Evolutionary conservation across 1,139 yeast species (phyloP), one percentile per base, ranked within the genome.

Genomic region (Magnusiomyces suaveolens): DNA sequence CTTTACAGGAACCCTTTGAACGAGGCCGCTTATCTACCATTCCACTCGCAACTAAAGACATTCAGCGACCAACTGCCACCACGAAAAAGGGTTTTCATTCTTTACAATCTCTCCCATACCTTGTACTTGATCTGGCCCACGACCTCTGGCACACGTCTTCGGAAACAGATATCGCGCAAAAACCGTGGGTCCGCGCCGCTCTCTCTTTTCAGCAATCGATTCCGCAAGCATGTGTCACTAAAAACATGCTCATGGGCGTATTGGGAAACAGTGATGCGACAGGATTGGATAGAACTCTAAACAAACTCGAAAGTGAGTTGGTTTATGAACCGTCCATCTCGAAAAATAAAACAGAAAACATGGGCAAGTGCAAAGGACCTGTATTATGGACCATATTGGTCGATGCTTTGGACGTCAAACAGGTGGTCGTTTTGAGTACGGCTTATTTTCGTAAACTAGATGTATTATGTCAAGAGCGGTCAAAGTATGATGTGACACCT

Each of bases 351-450:
- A n/a, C n/a, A n/a, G n/a, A n/a, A n/a, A n/a, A n/a, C n/a, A n/a
- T n/a, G n/a, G n/a, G n/a, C n/a, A n/a, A n/a, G 36, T 8, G 36
- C 32, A 21, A 43, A 23, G 47, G 32, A 20, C 29, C 20, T n/a
- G 43, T 33, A 10, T 6, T 47, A 18, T 47, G 50, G 50, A 36
- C n/a, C 3, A 32, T 36, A 21, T 18, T 21, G 6, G 43, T 47
- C 8, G 50, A 47, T 29, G 50, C 41, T 16, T 24, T n/a, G 25
- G 50, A 47, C 14, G 43, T 47, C 24, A 47, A 47, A 47, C 43
- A 47, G 21, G 41, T 47, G 4, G 24, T 47, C 23, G 23, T 47
- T 14, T 21, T 47, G 23, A 24, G 26, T 4, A 33, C 20, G 3
- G n/a, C 43, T 10, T 32, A 23, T 20, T 20, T 47, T 12, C 24